phyloP scores from a whole-genome alignment of 1,139 yeast genomes.

The Zygosaccharomyces pseudobailii region DNA sequence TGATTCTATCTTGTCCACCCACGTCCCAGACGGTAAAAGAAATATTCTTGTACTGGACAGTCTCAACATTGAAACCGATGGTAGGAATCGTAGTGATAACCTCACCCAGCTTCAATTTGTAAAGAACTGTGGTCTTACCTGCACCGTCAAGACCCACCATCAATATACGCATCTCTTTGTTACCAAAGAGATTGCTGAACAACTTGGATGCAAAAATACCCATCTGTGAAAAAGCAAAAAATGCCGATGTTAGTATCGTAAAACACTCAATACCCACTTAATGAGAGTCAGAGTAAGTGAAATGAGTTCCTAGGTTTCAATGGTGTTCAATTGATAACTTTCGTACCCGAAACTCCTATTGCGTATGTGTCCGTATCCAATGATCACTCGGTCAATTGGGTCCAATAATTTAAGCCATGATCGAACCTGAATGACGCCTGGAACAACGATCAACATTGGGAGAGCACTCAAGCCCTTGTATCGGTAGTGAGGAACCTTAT shows the following conservation, averaged over 20 bases:
- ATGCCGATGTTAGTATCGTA: not conserved
- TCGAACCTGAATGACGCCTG: not conserved
- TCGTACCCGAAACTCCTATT: not conserved
- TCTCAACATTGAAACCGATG: conserved; percentile 91
- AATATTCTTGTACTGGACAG: conserved; percentile 91
- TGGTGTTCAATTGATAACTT: not conserved
- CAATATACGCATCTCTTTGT: conserved; percentile 83
- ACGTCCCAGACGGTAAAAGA: conserved; percentile 96
- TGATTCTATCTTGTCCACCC: conserved; percentile 95
- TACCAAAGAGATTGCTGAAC: conserved; percentile 80
- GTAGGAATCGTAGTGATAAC: conserved; percentile 92
- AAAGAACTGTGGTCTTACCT: conserved; percentile 86
- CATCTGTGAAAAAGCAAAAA: conserved; percentile 40
- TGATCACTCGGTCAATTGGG: not conserved
- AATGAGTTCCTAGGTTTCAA: not conserved
- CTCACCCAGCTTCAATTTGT: conserved; percentile 86
- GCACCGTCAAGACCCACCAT: conserved; percentile 95
- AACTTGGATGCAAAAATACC: conserved; percentile 86
- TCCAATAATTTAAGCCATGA: not conserved
- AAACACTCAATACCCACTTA: not conserved
- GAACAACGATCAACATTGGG: not conserved
- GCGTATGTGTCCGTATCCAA: not conserved
- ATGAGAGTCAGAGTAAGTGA: not conserved
- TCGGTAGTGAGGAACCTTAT: not conserved
- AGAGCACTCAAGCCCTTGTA: not conserved